Conservation (phyloP, 2,329 filamentous ascomycete species). For the Atkinsonella hypoxylon region DNA sequence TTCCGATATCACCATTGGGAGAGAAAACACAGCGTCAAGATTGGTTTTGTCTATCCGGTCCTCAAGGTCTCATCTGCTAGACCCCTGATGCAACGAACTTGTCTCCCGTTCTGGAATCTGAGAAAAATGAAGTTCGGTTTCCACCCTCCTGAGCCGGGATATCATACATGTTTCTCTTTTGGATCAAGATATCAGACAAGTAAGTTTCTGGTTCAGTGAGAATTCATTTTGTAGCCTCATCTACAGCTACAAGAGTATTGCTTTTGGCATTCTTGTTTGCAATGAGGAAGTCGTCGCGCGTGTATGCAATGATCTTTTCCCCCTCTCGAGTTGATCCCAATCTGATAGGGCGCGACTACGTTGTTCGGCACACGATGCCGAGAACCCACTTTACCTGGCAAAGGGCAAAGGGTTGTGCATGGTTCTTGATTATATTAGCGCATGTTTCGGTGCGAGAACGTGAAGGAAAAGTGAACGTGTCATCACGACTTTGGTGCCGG, state of each 20-base stretch:
- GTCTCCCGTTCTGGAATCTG: background rate
- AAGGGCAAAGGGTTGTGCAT: too few relatives aligned
- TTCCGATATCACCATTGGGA: background rate
- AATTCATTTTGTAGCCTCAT: conserved; percentile 13
- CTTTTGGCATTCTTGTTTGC: conserved; percentile 24
- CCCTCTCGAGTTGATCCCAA: conserved; percentile 35
- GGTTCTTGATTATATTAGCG: background rate
- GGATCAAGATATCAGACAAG: conserved; percentile 4
- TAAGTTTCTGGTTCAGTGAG: conserved; percentile 26
- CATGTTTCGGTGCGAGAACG: background rate
- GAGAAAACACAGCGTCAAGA: background rate
- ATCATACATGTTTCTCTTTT: background rate
- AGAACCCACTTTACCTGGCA: conserved; percentile 24
- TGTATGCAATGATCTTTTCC: conserved; percentile 33
- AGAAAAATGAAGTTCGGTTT: background rate
- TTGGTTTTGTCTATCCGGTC: background rate
- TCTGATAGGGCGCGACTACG: conserved; percentile 22
- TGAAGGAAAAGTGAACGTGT: background rate
- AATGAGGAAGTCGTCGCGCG: conserved; percentile 39
- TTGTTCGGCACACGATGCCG: conserved; percentile 13
- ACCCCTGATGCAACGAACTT: background rate
- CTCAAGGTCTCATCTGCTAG: background rate
- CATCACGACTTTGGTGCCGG: background rate
- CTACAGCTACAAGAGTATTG: background rate
- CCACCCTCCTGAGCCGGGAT: background rate